Evolutionary conservation across 768 basidiomycete species (phyloP).

Genomic region (Tylopilus sp.): DNA sequence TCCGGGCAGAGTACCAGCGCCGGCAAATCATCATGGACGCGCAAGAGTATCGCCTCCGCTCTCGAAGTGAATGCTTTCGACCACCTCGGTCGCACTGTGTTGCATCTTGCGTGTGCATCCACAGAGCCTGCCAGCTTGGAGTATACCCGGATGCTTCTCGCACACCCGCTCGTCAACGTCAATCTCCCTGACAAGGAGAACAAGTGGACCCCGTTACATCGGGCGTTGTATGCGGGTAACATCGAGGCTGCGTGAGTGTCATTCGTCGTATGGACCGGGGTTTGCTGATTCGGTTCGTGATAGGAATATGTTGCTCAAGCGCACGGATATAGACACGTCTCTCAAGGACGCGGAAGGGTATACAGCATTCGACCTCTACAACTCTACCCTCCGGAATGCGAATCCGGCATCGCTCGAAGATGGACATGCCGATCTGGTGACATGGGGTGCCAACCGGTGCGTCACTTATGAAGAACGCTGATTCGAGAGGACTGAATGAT

Average conservation of each 20-base stretch:
- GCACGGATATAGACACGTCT: constrained; percentile 64
- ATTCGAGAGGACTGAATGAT: background rate
- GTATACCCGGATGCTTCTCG: constrained; percentile 73
- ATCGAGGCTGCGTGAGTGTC: constrained; percentile 59
- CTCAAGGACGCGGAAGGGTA: constrained; percentile 86
- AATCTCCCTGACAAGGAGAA: constrained; percentile 82
- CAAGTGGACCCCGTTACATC: constrained; percentile 88
- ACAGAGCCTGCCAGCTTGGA: constrained; percentile 62
- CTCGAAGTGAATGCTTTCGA: constrained; percentile 73
- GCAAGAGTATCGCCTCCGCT: constrained; percentile 36
- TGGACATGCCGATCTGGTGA: constrained; percentile 59
- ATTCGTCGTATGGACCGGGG: background rate
- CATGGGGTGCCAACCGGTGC: constrained; percentile 84
- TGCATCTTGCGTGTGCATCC: constrained; percentile 77
- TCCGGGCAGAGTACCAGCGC: constrained; percentile 41
- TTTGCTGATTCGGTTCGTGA: constrained; percentile 18
- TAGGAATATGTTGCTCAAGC: constrained; percentile 73
- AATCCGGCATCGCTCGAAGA: constrained; percentile 45
- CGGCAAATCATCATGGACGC: constrained; percentile 60
- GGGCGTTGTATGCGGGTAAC: constrained; percentile 81
- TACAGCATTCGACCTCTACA: constrained; percentile 90
- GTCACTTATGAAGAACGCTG: constrained; percentile 3
- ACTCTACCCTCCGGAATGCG: constrained; percentile 78
- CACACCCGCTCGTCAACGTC: constrained; percentile 71
- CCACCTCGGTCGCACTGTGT: constrained; percentile 66